These are phyloP conservation scores for Xylaria longipes DNA, from an alignment of 495 filamentous ascomycete species.

Conservation along the genomic window DNA sequence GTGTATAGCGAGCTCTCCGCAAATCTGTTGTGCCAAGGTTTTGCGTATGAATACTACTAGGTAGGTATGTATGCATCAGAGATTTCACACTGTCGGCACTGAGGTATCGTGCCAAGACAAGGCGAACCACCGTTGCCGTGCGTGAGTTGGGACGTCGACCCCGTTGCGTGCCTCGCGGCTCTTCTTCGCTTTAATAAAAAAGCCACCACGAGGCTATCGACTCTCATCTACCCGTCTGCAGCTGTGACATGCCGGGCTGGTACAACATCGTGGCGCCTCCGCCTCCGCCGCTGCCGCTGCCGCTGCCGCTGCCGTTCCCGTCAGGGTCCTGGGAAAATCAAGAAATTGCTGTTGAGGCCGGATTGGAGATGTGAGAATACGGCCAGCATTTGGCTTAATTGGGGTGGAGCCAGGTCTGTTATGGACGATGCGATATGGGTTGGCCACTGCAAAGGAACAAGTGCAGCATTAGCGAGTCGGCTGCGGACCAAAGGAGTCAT, in stretches of 20 bases:
- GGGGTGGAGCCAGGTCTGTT: constrained; percentile 17
- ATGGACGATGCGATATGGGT: constrained; percentile 3
- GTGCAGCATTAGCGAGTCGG: constrained; percentile 17
- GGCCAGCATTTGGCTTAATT: constrained; percentile 13
- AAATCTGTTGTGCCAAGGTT: constrained; percentile 3
- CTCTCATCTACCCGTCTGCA: constrained; percentile 1
- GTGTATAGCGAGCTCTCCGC: constrained; percentile 16
- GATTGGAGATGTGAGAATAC: constrained; percentile 1
- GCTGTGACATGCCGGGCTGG: constrained; percentile 7
- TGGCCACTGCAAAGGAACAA: constrained; percentile 19
- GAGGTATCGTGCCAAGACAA: constrained; percentile 10
- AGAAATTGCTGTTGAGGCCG: not conserved
- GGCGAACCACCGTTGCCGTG: constrained; percentile 17
- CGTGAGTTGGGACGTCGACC: constrained; percentile 20
- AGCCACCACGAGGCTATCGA: constrained; percentile 29
- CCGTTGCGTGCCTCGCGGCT: constrained; percentile 24
- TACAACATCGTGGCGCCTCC: constrained; percentile 3
- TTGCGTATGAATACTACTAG: not conserved
- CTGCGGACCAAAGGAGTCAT: not conserved
- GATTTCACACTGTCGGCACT: constrained; percentile 4
- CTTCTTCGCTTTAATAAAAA: constrained; percentile 26
- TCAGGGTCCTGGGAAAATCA: constrained; percentile 13
- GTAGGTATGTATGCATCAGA: constrained; percentile 9
- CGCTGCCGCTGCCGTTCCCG: constrained; percentile 6
- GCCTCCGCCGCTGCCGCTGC: constrained; percentile 2